Evolutionary conservation across 1,139 yeast species (phyloP).

Genomic region (Lodderomyces parapsilosis): DNA sequence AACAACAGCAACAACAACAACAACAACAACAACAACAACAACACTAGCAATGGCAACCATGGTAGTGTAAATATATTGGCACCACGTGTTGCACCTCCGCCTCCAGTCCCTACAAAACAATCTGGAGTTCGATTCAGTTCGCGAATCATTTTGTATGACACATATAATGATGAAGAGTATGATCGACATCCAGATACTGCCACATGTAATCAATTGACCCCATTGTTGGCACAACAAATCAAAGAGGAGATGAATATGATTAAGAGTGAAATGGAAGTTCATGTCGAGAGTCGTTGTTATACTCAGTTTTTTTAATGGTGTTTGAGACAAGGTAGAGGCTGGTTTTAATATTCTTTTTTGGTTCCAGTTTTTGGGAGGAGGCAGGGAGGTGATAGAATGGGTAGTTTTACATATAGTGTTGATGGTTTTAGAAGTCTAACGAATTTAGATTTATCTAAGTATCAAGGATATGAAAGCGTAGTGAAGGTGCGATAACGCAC

Average conservation of each 20-base stretch:
- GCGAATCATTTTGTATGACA: slow-evolving; percentile 80
- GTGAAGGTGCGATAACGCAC: no score
- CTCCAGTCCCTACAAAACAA: slow-evolving; percentile 9
- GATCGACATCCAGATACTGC: slow-evolving; percentile 94
- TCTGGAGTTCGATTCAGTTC: slow-evolving; percentile 74
- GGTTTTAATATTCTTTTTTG: no score
- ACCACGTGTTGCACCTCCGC: slow-evolving; percentile 12
- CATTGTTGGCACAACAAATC: slow-evolving; percentile 82
- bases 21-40: slow-evolving; percentile 2
- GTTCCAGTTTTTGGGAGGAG: no score
- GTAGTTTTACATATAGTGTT: no score
- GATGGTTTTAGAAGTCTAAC: no score
- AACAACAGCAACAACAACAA: slow-evolving; percentile 2
- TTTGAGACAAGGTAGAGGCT: no score
- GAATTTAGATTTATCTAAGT: no score
- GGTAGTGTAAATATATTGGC: background rate
- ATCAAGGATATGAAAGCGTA: no score
- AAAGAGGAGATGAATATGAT: slow-evolving; percentile 80
- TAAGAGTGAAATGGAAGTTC: slow-evolving; percentile 80
- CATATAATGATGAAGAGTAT: slow-evolving; percentile 80
- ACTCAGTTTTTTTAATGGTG: slow-evolving; percentile 77
- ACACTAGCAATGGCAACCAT: slow-evolving; percentile 3
- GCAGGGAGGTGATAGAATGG: no score
- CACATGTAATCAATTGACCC: slow-evolving; percentile 90
- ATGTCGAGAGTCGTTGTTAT: slow-evolving; percentile 70